These are phyloP conservation scores for Neoascochyta sp. DNA, from an alignment of 2,329 filamentous ascomycete genomes.

Conservation along the genomic window DNA sequence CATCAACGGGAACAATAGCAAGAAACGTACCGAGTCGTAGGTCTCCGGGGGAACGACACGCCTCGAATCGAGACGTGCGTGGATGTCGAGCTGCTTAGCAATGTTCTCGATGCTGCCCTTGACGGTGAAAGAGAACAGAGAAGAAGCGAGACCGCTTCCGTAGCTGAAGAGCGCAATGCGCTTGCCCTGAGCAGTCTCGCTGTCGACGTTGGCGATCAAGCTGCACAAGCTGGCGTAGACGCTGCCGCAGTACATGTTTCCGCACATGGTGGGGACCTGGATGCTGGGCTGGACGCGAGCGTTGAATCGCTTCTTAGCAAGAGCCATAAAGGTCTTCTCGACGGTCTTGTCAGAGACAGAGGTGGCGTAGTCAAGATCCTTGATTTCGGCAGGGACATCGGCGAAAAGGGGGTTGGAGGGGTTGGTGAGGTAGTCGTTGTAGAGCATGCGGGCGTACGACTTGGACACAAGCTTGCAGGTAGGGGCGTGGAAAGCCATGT, in stretches of 20 bases:
- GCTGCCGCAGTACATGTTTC: slow-evolving; percentile 55
- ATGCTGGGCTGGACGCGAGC: slow-evolving; percentile 49
- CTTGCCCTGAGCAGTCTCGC: slow-evolving; percentile 48
- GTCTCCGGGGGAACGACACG: slow-evolving; percentile 46
- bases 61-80: slow-evolving; percentile 45
- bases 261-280: slow-evolving; percentile 51
- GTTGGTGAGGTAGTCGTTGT: slow-evolving; percentile 51
- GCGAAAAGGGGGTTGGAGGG: slow-evolving; percentile 48
- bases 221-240: slow-evolving; percentile 51
- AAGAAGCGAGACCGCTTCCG: slow-evolving; percentile 50
- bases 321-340: slow-evolving; percentile 52
- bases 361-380: slow-evolving; percentile 45
- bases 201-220: slow-evolving; percentile 46
- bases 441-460: slow-evolving; percentile 51
- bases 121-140: slow-evolving; percentile 50
- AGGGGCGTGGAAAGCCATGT: slow-evolving; percentile 54
- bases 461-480: slow-evolving; percentile 55
- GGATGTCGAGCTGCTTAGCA: slow-evolving; percentile 47
- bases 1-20: slow-evolving; percentile 16
- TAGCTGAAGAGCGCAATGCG: slow-evolving; percentile 52
- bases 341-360: slow-evolving; percentile 51
- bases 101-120: slow-evolving; percentile 47
- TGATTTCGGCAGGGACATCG: slow-evolving; percentile 49
- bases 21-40: slow-evolving; percentile 45
- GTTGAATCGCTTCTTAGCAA: slow-evolving; percentile 52